Conservation (phyloP, 1,284 basidiomycete genomes). For the Lignosus rhinocerotis region DNA sequence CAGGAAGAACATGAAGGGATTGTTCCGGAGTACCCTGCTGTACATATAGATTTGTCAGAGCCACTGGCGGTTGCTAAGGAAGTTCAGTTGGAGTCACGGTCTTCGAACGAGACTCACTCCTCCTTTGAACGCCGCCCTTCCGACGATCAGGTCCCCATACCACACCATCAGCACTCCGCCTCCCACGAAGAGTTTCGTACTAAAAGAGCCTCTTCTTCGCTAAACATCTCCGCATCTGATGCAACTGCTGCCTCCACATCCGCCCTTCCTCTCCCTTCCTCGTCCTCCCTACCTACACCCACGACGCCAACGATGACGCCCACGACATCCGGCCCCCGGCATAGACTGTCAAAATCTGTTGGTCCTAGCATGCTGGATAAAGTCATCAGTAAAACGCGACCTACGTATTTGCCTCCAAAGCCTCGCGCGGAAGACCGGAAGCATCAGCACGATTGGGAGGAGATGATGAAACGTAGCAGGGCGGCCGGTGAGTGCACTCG, state of each 20-base stretch:
- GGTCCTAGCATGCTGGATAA: conserved; percentile 74
- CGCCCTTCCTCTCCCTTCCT: conserved; percentile 25
- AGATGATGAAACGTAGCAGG: conserved; percentile 87
- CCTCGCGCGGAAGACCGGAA: conserved; percentile 76
- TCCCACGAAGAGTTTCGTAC: conserved; percentile 17
- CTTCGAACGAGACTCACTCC: conserved; percentile 9
- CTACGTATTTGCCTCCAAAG: conserved; percentile 85
- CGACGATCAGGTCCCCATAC: conserved; percentile 2
- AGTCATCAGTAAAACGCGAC: conserved; percentile 78
- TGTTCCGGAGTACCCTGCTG: conserved; percentile 39
- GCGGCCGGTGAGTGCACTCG: conserved; percentile 59
- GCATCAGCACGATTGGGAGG: conserved; percentile 87
- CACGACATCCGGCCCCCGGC: conserved; percentile 28
- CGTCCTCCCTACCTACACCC: conserved; percentile 26
- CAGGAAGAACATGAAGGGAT: conserved; percentile 17
- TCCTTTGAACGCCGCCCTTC: background rate
- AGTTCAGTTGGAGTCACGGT: conserved; percentile 16
- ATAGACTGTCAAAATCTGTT: conserved; percentile 50
- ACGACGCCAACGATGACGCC: conserved; percentile 16
- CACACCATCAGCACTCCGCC: conserved; percentile 13
- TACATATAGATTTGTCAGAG: conserved; percentile 49
- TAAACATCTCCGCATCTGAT: conserved; percentile 16
- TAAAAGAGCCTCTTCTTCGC: conserved; percentile 12
- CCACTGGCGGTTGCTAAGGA: conserved; percentile 31
- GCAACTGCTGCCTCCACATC: conserved; percentile 28